These are phyloP conservation scores for Lichtheimia corymbifera DNA, from an alignment of 371 early-diverging fungal genomes.

Conservation along the genomic window DNA sequence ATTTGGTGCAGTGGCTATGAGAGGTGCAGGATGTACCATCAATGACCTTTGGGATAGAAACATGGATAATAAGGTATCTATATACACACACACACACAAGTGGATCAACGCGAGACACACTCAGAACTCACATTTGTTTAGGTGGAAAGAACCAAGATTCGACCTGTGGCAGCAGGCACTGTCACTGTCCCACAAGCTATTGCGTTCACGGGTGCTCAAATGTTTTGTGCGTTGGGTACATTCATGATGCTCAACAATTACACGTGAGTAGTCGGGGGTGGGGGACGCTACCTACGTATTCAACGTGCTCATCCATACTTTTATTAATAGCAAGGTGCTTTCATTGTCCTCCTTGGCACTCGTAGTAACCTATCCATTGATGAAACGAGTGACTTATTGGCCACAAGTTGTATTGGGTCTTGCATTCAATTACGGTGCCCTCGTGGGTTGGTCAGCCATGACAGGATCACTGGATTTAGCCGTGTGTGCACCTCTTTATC, in stretches of 20 bases:
- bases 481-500: conserved; percentile 83
- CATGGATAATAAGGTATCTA: conserved; percentile 78
- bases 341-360: conserved; percentile 81
- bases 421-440: conserved; percentile 94
- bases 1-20: conserved; percentile 90
- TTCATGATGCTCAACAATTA: conserved; percentile 75
- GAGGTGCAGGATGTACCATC: conserved; percentile 96
- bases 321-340: conserved; percentile 64
- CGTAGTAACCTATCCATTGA: conserved; percentile 87
- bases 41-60: conserved; percentile 96
- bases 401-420: conserved; percentile 90
- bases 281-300: not conserved
- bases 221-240: conserved; percentile 79
- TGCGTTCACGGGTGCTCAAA: conserved; percentile 79
- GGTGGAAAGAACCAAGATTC: conserved; percentile 82
- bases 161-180: conserved; percentile 87
- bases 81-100: too few relatives aligned
- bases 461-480: conserved; percentile 68
- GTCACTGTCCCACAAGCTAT: conserved; percentile 74
- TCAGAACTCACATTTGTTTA: too few relatives aligned
- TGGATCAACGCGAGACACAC: too few relatives aligned
- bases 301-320: not conserved
- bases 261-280: conserved; percentile 38
- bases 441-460: conserved; percentile 94
- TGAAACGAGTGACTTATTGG: conserved; percentile 96